Evolutionary conservation across 2,329 filamentous ascomycete species (phyloP), one percentile per base, ranked within the genome.

Genomic region (Aspergillus fumigatiaffinis): DNA sequence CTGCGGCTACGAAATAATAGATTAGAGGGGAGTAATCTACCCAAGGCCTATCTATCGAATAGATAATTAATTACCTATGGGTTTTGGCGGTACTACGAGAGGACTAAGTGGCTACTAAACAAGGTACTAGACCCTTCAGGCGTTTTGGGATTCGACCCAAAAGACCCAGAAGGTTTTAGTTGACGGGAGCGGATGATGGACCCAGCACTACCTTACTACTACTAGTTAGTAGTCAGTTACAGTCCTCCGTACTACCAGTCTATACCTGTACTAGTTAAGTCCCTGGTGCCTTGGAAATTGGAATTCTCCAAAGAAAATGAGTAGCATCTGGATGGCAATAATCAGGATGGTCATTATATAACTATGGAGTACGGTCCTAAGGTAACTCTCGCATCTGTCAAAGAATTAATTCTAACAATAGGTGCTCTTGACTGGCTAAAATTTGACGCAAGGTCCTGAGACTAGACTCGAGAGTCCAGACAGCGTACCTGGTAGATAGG

Each of bases 51-150:
- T 12, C 28, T 38, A 17, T 4, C 28, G 12, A 12, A 29, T 12
- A 12, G 28, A 29, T 12, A 14, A 35, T 29, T 10, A 12, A 12
- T 14, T 50, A 35, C 12, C 32, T 7, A 35, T 35, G 32, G 32
- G 32, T 38, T 52, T 38, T 47, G 54, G 47, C 28, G 52, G 48
- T 49, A 41, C 26, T 54, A 42, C 52, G 8, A 46, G 42, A 46
- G 2, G 42, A 46, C 42, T 23, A 46, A 46, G 41, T 35, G 50
- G 17, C 25, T 9, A 14, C 29, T 46, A 46, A 23, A 23, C 42
- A 46, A 46, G 42, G 42, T 46, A 46, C 42, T 46, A 46, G 42
- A 46, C 42, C 42, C 21, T 44, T 44, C 21, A 44, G 41, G 32
- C 32, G 32, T 20, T 23, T 23, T 44, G 41, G n/a, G 42, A 46